phyloP scores from a whole-genome alignment of 306 rosid species.

The Fragaria iinumae region DNA sequence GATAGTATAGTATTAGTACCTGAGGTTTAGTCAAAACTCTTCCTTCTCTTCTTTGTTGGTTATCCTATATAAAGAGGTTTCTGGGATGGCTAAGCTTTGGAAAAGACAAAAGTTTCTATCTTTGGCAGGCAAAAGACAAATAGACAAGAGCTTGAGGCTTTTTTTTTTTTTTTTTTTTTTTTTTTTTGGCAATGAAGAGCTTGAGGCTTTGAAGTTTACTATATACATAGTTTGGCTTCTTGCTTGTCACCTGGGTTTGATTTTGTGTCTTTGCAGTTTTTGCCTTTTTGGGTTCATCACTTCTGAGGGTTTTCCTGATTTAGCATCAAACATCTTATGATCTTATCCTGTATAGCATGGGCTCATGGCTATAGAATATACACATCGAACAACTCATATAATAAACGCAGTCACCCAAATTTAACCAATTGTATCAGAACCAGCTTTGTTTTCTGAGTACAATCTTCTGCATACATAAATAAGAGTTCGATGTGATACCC shows the following conservation, averaged over 20 bases:
- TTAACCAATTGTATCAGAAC: neutral
- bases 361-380: too few species aligned
- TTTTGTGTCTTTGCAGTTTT: too few species aligned
- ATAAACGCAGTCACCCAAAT: neutral
- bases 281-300: neutral
- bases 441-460: neutral
- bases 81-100: neutral
- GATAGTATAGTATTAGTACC: neutral
- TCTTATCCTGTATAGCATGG: neutral
- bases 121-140: neutral
- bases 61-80: neutral
- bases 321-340: neutral
- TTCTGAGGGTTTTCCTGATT: neutral
- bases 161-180: too few species aligned
- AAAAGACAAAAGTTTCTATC: neutral
- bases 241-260: neutral
- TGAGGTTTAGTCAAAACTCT: neutral
- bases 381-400: neutral
- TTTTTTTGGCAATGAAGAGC: too few species aligned
- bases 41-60: neutral
- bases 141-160: neutral
- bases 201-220: too few species aligned
- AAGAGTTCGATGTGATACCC: neutral
- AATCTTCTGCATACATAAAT: neutral
- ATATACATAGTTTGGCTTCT: neutral